phyloP scores from a whole-genome alignment of 495 filamentous ascomycete genomes.

The Pyrenopolyporus hunteri region DNA sequence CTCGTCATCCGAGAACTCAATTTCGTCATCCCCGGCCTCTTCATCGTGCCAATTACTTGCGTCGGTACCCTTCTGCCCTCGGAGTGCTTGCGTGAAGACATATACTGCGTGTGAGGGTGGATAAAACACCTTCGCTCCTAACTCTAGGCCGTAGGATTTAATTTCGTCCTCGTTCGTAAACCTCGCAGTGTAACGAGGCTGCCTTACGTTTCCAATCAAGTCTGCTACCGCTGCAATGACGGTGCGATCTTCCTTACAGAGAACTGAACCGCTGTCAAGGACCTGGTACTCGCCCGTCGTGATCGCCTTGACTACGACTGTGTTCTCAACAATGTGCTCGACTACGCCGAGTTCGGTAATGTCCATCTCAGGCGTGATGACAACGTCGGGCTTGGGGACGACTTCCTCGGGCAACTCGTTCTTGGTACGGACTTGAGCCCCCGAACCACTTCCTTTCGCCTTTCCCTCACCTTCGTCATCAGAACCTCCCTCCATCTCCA shows the following conservation, averaged over 20 bases:
- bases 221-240: constrained; percentile 82
- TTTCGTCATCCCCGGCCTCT: constrained; percentile 81
- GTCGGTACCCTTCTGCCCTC: constrained; percentile 81
- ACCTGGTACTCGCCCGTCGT: constrained; percentile 81
- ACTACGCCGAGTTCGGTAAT: constrained; percentile 75
- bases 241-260: constrained; percentile 77
- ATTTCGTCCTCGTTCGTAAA: constrained; percentile 73
- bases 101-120: constrained; percentile 74
- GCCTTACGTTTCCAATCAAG: constrained; percentile 78
- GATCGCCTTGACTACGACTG: constrained; percentile 79
- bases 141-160: constrained; percentile 63
- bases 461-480: constrained; percentile 71
- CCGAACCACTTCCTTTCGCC: constrained; percentile 45
- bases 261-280: constrained; percentile 78
- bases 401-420: constrained; percentile 74
- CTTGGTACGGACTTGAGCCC: constrained; percentile 65
- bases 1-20: constrained; percentile 96
- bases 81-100: constrained; percentile 82
- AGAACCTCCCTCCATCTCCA: constrained; percentile 71
- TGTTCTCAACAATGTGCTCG: constrained; percentile 74
- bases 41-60: constrained; percentile 95
- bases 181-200: constrained; percentile 79
- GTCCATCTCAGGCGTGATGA: constrained; percentile 73
- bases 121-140: constrained; percentile 76
- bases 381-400: constrained; percentile 74